These are phyloP conservation scores for Neonectria hederae DNA, from an alignment of 2,329 filamentous ascomycete species.

Conservation along the genomic window DNA sequence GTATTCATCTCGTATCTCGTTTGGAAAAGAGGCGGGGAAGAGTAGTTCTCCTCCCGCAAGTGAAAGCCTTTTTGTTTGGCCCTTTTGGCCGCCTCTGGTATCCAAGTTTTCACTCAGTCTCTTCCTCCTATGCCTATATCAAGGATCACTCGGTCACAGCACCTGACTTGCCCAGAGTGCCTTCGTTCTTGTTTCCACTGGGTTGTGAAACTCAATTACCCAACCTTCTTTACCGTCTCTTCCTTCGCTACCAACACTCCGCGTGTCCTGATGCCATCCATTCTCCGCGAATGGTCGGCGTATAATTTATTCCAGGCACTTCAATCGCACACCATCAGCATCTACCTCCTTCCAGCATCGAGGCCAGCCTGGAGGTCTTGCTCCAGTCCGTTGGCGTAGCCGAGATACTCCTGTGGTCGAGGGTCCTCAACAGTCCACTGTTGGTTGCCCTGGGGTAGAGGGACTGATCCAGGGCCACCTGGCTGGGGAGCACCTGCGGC, in stretches of 20 bases:
- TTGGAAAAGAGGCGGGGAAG: constrained; percentile 29
- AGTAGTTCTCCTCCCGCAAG: constrained; percentile 18
- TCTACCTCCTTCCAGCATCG: constrained; percentile 43
- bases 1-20: constrained; percentile 40
- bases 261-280: constrained; percentile 1
- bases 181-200: constrained; percentile 1
- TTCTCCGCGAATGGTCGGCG: constrained; percentile 16
- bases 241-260: not conserved
- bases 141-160: constrained; percentile 1
- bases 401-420: constrained; percentile 66
- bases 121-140: not conserved
- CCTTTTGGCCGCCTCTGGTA: constrained; percentile 15
- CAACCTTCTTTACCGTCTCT: constrained; percentile 13
- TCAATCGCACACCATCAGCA: not conserved
- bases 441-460: constrained; percentile 59
- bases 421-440: constrained; percentile 70
- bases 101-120: constrained; percentile 21
- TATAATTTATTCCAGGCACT: constrained; percentile 3
- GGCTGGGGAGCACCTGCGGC: constrained; percentile 47
- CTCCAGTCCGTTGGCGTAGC: constrained; percentile 62
- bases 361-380: constrained; percentile 65
- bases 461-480: constrained; percentile 56
- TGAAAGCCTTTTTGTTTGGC: constrained; percentile 17
- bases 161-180: constrained; percentile 3
- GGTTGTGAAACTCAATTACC: constrained; percentile 15